Base-by-base conservation (phyloP, 106 monocot species). In the Dactylorhiza incarnata region DNA sequence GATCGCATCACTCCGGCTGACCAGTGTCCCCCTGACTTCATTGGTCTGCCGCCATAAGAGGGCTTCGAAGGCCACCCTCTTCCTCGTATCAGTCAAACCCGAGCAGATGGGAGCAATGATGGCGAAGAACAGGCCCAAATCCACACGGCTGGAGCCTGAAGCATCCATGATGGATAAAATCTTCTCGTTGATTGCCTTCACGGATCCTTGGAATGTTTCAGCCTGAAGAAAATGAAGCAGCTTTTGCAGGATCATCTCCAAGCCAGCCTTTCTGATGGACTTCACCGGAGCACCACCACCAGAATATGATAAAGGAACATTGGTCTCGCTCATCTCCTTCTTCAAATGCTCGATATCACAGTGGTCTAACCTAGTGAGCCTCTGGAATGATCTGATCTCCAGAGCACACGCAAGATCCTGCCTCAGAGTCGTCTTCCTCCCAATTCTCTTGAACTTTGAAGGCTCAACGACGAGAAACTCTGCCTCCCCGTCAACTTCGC, bases 81-180 rank as follows among this genome's bases (percentile, higher is more conserved):
- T 99, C 45, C 97, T 83, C 71, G 47, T 82, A 47, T 94, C 94
- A 13, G 80, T 43, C 67, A 81, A 54, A 6, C 94, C 91, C 0
- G 84, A 78, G 75, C 91, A 99, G 68, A 99, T 76, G 0, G 97
- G 97, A 62, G 94, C 91, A 49, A 99, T 81, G 22, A 94, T 61
- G 11, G 91, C 94, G 76, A 99, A 89, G 82, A 99, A 99, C 88
- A 99, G 86, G 5, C 94, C 91, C 55, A 94, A 73, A 74, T 99
- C 94, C 43, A 99, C 89, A n/a, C 94, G 84, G 6, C 97, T 89
- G 15, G 94, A 91, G 15, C 94, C 91, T 48, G 97, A 85, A 45
- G 82, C 73, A 84, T 99, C 97, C 70, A 99, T 73, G 25, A 99
- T 82, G 1, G 97, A 99, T 51, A 99, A 85, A 53, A 99, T 72